Base-by-base conservation (phyloP, 305 asterid genomes). In the Solanum hybrid region DNA sequence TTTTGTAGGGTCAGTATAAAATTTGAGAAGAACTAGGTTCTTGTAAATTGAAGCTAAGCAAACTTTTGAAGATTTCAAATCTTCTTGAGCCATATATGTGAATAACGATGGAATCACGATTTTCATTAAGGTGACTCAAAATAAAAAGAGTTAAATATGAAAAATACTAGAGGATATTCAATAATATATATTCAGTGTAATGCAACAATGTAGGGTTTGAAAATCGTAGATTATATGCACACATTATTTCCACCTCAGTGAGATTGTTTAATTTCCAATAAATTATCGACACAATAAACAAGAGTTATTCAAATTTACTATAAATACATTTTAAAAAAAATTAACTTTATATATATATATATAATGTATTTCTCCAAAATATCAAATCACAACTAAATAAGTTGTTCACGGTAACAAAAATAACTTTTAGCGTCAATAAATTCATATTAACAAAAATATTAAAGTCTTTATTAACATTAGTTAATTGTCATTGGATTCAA, bases 91-190 rank as follows among this genome's bases (percentile, higher is more conserved):
- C 14, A 11, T 68, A 2, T 10, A 68, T 0, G 27, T n/a, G 76
- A 0, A n/a, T 11, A 68, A 10, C 11, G 7, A 41, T 0, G 0
- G 20, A 39, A 51, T 15, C 2, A 17, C 0, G 10, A 2, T 17
- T 57, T 57, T 57, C 0, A 57, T 57, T 3, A 57, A 57, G 0
- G 24, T 17, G 0, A 57, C 0, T 17, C 70, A 17, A 57, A 57
- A 57, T 17, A 2, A 51, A 5, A 51, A 15, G 0, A 37, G 0
- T 0, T 1, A 57, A 57, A 57, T 2, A 6, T 5, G 3, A 57
- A 57, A 57, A 57, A 17, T 57, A 17, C 1, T 2, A 15, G 22
- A 6, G 22, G 22, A 15, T 51, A 41, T 41, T 41, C 17, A 41
- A 41, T 12, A 39, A 39, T 12, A 39, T 12, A 39, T 39, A 39